phyloP scores from a whole-genome alignment of 345 rosid species.

The Eucalyptus erythrocorys region DNA sequence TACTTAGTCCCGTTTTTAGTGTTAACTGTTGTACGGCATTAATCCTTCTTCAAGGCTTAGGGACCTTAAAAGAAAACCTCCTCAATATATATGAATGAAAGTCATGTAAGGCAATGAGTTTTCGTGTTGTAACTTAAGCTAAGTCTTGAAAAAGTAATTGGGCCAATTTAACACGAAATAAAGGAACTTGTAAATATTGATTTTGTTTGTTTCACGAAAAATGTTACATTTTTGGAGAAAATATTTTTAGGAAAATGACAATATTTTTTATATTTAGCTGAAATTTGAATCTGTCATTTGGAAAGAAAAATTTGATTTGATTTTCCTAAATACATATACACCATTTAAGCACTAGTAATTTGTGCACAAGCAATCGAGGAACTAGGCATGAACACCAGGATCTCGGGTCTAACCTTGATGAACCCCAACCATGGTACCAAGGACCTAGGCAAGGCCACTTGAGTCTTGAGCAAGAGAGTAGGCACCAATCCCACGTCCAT shows the following conservation, averaged over 20 bases:
- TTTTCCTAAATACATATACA: not conserved
- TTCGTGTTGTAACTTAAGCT: too few relatives aligned
- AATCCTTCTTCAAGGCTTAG: too few relatives aligned
- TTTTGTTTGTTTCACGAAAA: too few relatives aligned
- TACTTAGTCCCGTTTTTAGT: too few relatives aligned
- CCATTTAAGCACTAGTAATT: rapidly evolving
- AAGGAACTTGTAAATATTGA: not conserved
- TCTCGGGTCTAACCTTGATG: not conserved
- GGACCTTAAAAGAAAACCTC: too few relatives aligned
- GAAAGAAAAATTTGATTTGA: not conserved
- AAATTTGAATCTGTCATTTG: rapidly evolving
- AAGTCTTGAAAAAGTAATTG: not conserved
- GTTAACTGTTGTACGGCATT: too few relatives aligned
- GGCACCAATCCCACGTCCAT: not conserved
- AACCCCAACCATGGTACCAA: not conserved
- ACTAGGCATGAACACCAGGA: rapidly evolving
- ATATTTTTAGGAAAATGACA: not conserved
- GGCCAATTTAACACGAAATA: not conserved
- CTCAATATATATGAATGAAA: too few relatives aligned
- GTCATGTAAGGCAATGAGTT: too few relatives aligned
- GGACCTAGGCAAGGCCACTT: not conserved
- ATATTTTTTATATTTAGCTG: not conserved
- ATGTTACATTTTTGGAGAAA: rapidly evolving
- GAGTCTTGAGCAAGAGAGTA: not conserved
- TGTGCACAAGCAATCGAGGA: rapidly evolving